These are phyloP conservation scores for Vanilla planifolia DNA, from an alignment of 106 monocot species.

Conservation along the genomic window DNA sequence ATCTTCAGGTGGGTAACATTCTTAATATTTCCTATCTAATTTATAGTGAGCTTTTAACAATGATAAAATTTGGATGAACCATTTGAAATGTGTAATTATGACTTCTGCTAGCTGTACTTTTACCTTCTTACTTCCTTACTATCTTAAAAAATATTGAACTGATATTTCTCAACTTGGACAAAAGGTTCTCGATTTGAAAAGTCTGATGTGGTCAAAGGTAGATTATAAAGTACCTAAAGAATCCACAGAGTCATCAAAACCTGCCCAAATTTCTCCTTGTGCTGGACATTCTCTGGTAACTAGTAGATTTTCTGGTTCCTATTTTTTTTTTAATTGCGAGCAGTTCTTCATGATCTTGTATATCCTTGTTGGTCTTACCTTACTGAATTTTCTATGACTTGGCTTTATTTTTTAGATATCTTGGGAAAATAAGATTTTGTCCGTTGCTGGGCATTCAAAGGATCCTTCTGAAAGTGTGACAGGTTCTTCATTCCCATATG, in stretches of 20 bases:
- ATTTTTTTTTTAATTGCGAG: background rate
- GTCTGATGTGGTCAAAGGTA: conserved; percentile 84
- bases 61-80: background rate
- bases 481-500: conserved; percentile 34
- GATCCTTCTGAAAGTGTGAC: conserved; percentile 84
- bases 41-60: background rate
- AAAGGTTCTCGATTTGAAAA: conserved; percentile 94
- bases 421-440: conserved; percentile 81
- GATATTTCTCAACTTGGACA: conserved; percentile 13
- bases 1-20: conserved; percentile 65
- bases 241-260: conserved; percentile 26
- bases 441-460: conserved; percentile 94
- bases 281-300: conserved; percentile 98
- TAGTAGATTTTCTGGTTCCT: background rate
- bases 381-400: background rate
- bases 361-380: background rate
- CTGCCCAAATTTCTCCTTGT: conserved; percentile 39
- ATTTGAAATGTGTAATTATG: background rate
- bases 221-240: conserved; percentile 43
- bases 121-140: conserved; percentile 1
- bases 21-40: conserved; percentile 1
- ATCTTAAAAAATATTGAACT: background rate
- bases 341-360: background rate
- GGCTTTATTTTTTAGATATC: conserved; percentile 46
- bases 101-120: background rate